Evolutionary conservation across 768 basidiomycete genomes (phyloP).

Genomic region (Paxillus ammoniavirescens): DNA sequence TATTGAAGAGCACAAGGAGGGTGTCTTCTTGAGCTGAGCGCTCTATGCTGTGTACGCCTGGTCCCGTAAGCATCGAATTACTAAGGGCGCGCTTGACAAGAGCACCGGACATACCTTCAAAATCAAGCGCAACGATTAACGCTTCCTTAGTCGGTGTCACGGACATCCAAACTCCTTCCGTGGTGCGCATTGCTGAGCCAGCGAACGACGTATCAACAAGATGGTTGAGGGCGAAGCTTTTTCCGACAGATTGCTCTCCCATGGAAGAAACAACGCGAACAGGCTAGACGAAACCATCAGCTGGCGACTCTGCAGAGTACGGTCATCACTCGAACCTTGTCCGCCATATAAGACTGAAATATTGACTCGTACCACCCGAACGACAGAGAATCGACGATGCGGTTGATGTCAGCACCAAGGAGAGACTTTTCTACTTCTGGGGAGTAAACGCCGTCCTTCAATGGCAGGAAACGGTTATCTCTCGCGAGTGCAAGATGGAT

Average conservation of each 20-base stretch:
- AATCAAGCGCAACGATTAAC: conserved; percentile 61
- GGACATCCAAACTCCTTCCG: conserved; percentile 67
- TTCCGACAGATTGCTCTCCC: conserved; percentile 68
- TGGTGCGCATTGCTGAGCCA: conserved; percentile 62
- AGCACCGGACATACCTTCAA: conserved; percentile 46
- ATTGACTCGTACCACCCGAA: conserved; percentile 68
- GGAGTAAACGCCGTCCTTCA: conserved; percentile 56
- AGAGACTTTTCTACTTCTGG: conserved; percentile 48
- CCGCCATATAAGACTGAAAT: conserved; percentile 60
- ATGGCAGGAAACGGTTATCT: conserved; percentile 59
- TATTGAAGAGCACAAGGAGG: conserved; percentile 62
- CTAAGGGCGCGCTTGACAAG: conserved; percentile 3
- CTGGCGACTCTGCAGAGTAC: not conserved
- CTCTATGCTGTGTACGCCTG: conserved; percentile 64
- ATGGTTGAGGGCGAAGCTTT: conserved; percentile 57
- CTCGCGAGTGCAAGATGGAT: conserved; percentile 60
- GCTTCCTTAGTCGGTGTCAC: conserved; percentile 56
- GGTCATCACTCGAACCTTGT: conserved; percentile 38
- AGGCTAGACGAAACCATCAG: conserved; percentile 35
- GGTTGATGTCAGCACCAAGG: conserved; percentile 56
- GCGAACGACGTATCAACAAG: conserved; percentile 65
- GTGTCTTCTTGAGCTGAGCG: conserved; percentile 64
- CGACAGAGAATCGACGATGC: conserved; percentile 53
- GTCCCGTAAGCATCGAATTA: not conserved
- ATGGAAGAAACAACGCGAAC: conserved; percentile 67